Evolutionary conservation across 257 asterid species (phyloP).

Genomic region (Paraleonurus japonicus): DNA sequence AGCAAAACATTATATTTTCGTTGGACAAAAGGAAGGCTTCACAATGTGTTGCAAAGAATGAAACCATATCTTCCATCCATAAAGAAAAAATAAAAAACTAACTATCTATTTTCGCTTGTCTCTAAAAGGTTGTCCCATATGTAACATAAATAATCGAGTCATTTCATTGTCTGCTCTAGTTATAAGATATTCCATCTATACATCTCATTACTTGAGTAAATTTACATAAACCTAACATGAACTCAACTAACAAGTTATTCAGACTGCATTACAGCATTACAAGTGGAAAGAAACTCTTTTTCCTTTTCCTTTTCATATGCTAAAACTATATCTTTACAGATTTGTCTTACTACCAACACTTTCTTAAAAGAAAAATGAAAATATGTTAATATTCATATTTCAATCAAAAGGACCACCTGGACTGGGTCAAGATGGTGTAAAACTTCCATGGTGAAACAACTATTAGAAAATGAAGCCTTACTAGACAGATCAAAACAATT

Average conservation of each 20-base stretch:
- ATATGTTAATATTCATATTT: not conserved
- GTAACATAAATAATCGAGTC: not conserved
- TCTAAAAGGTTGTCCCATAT: not conserved
- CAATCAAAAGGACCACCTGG: not conserved
- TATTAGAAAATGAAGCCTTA: constrained; percentile 2
- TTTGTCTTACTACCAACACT: not conserved
- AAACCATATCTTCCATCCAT: not conserved
- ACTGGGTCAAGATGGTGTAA: not conserved
- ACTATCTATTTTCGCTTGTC: not conserved
- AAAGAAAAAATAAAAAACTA: not conserved
- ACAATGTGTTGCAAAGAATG: not conserved
- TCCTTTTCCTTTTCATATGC: too few species aligned
- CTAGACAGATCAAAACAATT: not conserved
- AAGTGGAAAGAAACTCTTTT: not conserved
- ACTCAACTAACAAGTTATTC: not conserved
- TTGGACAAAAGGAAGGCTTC: not conserved
- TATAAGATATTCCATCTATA: not conserved
- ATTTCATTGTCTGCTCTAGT: not conserved
- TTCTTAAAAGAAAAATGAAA: not conserved
- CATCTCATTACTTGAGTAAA: not conserved
- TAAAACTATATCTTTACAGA: not conserved
- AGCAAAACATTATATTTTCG: not conserved
- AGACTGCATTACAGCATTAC: not conserved
- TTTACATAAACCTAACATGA: not conserved
- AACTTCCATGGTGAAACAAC: not conserved